phyloP scores from a whole-genome alignment of 768 basidiomycete genomes.

The Xerocomellus chrysenteron region DNA sequence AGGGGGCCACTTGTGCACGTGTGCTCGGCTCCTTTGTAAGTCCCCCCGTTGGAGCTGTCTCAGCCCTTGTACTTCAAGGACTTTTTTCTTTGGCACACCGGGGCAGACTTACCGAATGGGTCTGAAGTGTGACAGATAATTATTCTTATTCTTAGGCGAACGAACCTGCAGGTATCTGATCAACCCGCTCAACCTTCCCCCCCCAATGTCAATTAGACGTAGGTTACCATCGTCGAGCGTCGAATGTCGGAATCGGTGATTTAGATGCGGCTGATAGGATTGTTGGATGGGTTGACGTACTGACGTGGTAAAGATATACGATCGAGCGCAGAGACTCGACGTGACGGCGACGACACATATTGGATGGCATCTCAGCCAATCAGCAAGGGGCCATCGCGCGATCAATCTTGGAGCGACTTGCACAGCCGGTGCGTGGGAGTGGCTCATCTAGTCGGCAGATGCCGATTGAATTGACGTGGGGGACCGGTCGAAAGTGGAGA shows the following conservation, averaged over 20 bases:
- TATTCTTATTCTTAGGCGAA: constrained; percentile 9
- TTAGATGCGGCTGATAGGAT: background rate
- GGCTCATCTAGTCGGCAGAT: constrained; percentile 9
- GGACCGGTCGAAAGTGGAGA: constrained; percentile 19
- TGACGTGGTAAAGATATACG: constrained; percentile 2
- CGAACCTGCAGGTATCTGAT: background rate
- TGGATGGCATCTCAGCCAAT: constrained; percentile 12
- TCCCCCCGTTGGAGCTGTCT: constrained; percentile 3
- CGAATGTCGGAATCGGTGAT: constrained; percentile 2
- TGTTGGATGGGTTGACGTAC: constrained; percentile 13
- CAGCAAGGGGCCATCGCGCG: constrained; percentile 11
- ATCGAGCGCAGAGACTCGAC: background rate
- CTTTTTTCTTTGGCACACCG: background rate
- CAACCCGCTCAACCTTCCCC: constrained; percentile 10
- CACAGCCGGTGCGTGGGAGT: constrained; percentile 33
- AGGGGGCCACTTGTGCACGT: background rate
- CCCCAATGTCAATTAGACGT: constrained; percentile 15
- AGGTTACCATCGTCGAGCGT: constrained; percentile 3
- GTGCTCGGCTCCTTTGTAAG: constrained; percentile 15
- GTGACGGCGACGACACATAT: background rate
- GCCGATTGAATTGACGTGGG: constrained; percentile 30
- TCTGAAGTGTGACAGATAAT: constrained; percentile 2
- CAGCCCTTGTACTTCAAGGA: background rate
- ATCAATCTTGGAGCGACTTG: constrained; percentile 23
- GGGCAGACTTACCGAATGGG: constrained; percentile 25